Base-by-base conservation (phyloP, 192 early-diverging fungal genomes). In the Coemansia sp. region DNA sequence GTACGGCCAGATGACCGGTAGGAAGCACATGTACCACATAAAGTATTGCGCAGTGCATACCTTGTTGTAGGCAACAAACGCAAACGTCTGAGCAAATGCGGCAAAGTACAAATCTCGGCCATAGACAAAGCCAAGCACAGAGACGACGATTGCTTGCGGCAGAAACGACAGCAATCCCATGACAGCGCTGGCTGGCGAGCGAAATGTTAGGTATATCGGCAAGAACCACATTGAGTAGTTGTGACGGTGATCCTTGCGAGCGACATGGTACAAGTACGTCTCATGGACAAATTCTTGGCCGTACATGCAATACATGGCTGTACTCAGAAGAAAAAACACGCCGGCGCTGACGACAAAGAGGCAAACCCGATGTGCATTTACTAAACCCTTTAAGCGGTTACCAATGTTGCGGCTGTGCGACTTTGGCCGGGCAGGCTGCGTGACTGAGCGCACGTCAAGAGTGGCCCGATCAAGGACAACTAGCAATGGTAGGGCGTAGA, bases 211-310 rank as follows among this genome's bases (percentile, higher is more conserved):
- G 65, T 98, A 99, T 38, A 99, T 93, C 44, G 95, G 90, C 69
- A 97, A 94, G 67, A 97, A 99, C 89, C 96, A 99, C 50, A 93
- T 74, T 1, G 97, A 98, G 76, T 97, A 99, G 84, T 99, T 99
- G 85, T 99, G 98, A 4, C 98, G 92, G 69, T 98, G 98, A 80
- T 99, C 98, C 78, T 94, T 95, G 71, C 98, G 92, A 0, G 89
- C 93, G 49, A 98, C 73, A 78, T 99, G 98, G 70, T 98, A 99
- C 38, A 97, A 65, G 71, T 95, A 98, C 0, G 96, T 95, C 66
- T 98, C 90, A 36, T 95, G 79, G 36, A 99, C 57, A 75, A 98
- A 98, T 65, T 94, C 92, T 58, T 85, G 53, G 22, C 94, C 94
- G 68, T 98, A 94, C 81, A 88, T 58, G 53, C 75, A 72, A 64